A percentile compares a stretch with the other conserved stretches of the same genome.
These are phyloP conservation scores for Saccharomycopsis babjevae DNA, from an alignment of 805 yeast species.

Conservation along the genomic window DNA sequence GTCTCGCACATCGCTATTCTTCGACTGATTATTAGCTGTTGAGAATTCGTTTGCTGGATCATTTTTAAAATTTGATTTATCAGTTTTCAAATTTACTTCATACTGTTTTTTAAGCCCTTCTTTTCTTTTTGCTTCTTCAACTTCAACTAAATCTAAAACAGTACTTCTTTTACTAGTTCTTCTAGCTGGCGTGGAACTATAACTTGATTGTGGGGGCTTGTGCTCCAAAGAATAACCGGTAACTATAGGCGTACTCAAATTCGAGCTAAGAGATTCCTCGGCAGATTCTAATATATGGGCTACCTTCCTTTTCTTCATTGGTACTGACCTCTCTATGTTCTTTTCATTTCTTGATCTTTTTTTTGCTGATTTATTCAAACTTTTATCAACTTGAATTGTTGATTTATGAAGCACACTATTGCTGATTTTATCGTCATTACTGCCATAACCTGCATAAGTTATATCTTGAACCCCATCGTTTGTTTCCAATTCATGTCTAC, in stretches of 20 bases:
- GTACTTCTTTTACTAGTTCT: conserved; percentile 3
- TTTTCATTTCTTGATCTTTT: background rate
- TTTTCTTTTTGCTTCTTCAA: background rate
- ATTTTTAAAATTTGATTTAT: background rate
- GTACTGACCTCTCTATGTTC: background rate
- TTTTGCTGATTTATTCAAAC: background rate
- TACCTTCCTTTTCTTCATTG: background rate
- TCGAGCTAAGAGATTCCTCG: background rate
- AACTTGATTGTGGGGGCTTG: conserved; percentile 9
- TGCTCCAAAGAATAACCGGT: conserved; percentile 15
- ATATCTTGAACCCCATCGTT: background rate
- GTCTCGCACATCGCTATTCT: background rate
- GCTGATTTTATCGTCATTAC: background rate
- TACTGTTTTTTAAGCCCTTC: background rate
- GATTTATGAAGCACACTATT: background rate
- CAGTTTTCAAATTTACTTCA: background rate
- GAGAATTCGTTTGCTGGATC: background rate
- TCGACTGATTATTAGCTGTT: background rate
- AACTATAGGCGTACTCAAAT: conserved; percentile 3
- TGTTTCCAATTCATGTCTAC: background rate
- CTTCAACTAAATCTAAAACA: background rate
- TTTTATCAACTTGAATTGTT: background rate
- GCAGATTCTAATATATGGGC: background rate
- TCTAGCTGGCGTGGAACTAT: background rate
- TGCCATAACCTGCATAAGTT: background rate